Evolutionary conservation across 179 eudicot species (phyloP).

Genomic region (Silene noctiflora): DNA sequence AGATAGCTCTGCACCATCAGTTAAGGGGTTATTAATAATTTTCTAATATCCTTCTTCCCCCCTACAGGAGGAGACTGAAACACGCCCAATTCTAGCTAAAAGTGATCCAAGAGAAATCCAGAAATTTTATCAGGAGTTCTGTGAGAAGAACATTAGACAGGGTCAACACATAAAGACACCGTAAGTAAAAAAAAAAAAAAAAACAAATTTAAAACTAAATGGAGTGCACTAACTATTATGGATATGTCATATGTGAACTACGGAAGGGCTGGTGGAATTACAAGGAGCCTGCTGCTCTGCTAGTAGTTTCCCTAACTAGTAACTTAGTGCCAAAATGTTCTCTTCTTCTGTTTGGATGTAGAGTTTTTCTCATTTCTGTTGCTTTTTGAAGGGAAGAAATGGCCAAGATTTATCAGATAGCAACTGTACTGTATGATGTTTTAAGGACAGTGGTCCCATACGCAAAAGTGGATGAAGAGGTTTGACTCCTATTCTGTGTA

Average conservation of each 20-base stretch:
- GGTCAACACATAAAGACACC: conserved; percentile 81
- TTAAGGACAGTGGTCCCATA: conserved; percentile 69
- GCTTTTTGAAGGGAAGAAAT: conserved; percentile 79
- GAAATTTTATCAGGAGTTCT: conserved; percentile 61
- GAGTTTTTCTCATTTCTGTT: conserved; percentile 12
- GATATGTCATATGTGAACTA: too few species aligned
- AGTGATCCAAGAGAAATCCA: conserved; percentile 82
- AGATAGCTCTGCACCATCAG: background rate
- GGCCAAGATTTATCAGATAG: conserved; percentile 93
- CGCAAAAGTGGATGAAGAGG: conserved; percentile 63
- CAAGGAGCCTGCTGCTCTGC: too few species aligned
- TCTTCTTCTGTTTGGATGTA: background rate
- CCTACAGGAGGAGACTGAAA: conserved; percentile 78
- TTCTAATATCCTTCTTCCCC: background rate
- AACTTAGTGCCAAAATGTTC: too few species aligned
- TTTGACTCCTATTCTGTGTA: conserved; percentile 32
- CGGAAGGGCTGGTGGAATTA: conserved; percentile 2
- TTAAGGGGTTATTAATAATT: conserved; percentile 5
- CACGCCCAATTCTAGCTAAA: conserved; percentile 45
- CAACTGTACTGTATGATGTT: conserved; percentile 89
- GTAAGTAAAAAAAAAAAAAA: too few species aligned
- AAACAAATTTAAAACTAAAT: too few species aligned
- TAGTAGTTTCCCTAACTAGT: too few species aligned
- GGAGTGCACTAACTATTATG: too few species aligned
- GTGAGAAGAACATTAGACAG: conserved; percentile 63